Conservation (phyloP, 306 rosid genomes). For the Comarum palustre region DNA sequence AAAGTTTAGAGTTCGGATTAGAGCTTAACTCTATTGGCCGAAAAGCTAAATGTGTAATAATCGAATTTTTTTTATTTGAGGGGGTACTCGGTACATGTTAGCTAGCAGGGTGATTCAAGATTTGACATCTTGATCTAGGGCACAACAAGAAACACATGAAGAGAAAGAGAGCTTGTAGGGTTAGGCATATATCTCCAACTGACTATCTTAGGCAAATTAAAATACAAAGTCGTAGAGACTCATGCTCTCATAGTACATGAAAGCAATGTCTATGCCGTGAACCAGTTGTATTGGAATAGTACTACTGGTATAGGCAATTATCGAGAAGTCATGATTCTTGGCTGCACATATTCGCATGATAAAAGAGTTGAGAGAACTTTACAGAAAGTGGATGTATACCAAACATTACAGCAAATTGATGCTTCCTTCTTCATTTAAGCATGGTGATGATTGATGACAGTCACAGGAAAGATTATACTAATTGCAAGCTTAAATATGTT, state of each 20-base stretch:
- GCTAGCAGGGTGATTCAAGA: neutral
- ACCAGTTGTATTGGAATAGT: slow-evolving; percentile 36
- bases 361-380: too few relatives aligned
- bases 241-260: slow-evolving; percentile 1
- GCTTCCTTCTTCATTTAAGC: slow-evolving; percentile 32
- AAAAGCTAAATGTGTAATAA: neutral
- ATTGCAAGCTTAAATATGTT: neutral
- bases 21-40: neutral
- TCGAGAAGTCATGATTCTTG: slow-evolving; percentile 52
- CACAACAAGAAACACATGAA: neutral
- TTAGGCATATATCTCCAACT: neutral
- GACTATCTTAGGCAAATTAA: neutral
- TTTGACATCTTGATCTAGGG: neutral
- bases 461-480: slow-evolving; percentile 5
- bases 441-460: slow-evolving; percentile 15
- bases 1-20: neutral
- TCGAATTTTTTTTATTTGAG: neutral
- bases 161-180: neutral
- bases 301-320: slow-evolving; percentile 17
- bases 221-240: slow-evolving; percentile 12
- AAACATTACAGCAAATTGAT: slow-evolving; percentile 31
- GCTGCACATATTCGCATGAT: slow-evolving; percentile 48
- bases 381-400: slow-evolving; percentile 27
- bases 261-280: slow-evolving; percentile 38
- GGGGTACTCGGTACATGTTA: neutral